phyloP scores from a whole-genome alignment of 345 rosid genomes.

The Moringa oleifera region DNA sequence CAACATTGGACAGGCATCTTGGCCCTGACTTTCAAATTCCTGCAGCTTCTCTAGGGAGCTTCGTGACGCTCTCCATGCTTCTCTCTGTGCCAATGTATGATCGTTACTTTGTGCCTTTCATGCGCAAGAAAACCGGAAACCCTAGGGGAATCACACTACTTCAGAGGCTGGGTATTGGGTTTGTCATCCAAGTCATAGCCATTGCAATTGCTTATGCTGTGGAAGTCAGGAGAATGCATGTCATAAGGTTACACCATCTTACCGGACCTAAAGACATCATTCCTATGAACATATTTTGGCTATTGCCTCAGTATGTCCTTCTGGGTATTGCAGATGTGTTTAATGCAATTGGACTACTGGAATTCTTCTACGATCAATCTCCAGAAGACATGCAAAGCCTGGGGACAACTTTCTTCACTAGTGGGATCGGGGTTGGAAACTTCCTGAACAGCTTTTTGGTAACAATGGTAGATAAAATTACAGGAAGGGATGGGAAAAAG shows the following conservation, averaged over 20 bases:
- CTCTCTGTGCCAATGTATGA: slow-evolving; percentile 77
- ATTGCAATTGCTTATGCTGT: slow-evolving; percentile 65
- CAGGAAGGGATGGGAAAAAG: slow-evolving; percentile 44
- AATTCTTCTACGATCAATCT: slow-evolving; percentile 88
- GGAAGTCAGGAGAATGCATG: slow-evolving; percentile 57
- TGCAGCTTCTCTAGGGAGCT: slow-evolving; percentile 78
- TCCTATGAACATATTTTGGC: slow-evolving; percentile 84
- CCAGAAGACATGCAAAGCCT: slow-evolving; percentile 93
- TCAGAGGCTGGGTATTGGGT: slow-evolving; percentile 81
- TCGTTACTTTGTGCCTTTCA: slow-evolving; percentile 70
- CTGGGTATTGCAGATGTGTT: slow-evolving; percentile 80
- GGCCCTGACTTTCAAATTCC: slow-evolving; percentile 66
- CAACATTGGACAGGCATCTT: slow-evolving; percentile 59
- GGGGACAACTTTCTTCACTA: slow-evolving; percentile 87
- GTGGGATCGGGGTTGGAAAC: slow-evolving; percentile 83
- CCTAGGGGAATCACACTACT: slow-evolving; percentile 82
- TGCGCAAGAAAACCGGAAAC: slow-evolving; percentile 60
- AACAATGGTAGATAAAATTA: slow-evolving; percentile 63
- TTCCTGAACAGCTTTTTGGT: slow-evolving; percentile 77
- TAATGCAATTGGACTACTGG: slow-evolving; percentile 67
- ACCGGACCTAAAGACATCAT: slow-evolving; percentile 43
- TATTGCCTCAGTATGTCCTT: slow-evolving; percentile 76
- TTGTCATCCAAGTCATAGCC: slow-evolving; percentile 63
- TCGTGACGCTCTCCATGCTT: slow-evolving; percentile 83
- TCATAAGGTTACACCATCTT: slow-evolving; percentile 32